Conservation (phyloP, 2,329 filamentous ascomycete genomes). For the Beauveria pseudobassiana region DNA sequence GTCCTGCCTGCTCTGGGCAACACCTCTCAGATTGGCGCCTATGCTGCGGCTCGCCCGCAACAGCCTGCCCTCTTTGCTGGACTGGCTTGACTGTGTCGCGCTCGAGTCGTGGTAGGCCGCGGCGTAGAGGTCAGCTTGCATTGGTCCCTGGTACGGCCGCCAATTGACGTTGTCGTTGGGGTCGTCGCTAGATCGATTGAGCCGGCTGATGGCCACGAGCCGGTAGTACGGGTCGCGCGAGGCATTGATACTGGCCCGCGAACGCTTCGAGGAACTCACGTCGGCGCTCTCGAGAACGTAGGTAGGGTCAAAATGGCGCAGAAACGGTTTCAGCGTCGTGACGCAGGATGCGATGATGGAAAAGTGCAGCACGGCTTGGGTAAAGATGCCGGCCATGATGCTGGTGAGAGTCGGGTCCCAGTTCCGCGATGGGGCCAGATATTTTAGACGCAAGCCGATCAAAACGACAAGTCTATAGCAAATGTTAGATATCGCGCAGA, state of each 20-base stretch:
- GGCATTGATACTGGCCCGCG: background rate
- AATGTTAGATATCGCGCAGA: background rate
- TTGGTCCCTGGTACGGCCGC: conserved; percentile 1
- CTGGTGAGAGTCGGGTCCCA: background rate
- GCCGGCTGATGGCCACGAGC: conserved; percentile 7
- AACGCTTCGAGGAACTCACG: conserved; percentile 3
- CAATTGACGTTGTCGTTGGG: conserved; percentile 7
- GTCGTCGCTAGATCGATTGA: background rate
- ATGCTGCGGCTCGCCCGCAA: background rate
- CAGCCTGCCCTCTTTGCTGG: background rate
- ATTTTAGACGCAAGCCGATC: background rate
- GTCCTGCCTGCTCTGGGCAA: background rate
- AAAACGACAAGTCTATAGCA: background rate
- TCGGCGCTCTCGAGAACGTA: conserved; percentile 11
- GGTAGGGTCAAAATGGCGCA: conserved; percentile 14
- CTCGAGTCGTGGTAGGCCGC: background rate
- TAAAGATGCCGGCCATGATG: conserved; percentile 4
- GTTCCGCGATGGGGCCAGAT: background rate
- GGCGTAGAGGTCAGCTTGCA: background rate
- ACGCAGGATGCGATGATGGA: conserved; percentile 10
- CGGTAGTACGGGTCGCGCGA: conserved; percentile 9
- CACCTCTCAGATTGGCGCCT: background rate
- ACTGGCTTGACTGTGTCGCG: background rate
- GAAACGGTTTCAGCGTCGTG: conserved; percentile 9
- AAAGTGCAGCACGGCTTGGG: conserved; percentile 4